Conservation (phyloP, 106 monocot species). For the Dendrobium chrysotoxum region DNA sequence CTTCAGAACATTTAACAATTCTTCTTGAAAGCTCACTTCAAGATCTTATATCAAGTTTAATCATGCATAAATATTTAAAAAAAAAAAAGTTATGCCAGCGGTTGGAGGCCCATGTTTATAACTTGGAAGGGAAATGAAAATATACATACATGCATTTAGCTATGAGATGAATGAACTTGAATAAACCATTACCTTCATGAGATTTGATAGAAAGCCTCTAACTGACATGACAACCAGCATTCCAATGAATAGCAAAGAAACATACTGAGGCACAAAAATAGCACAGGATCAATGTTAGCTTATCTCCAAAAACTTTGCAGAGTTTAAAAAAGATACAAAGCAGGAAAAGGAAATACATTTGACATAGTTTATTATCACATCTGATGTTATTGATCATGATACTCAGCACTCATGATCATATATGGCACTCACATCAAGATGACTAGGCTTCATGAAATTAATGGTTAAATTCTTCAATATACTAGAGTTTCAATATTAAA, state of each 20-base stretch:
- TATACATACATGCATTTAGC: not conserved
- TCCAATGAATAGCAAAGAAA: slow-evolving; percentile 93
- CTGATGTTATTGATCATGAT: slow-evolving; percentile 1
- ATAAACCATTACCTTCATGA: slow-evolving; percentile 84
- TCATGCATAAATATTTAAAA: not conserved
- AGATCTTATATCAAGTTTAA: not conserved
- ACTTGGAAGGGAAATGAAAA: not conserved
- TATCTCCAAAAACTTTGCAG: not conserved
- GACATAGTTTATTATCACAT: not conserved
- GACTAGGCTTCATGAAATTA: not conserved
- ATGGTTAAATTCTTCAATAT: not conserved
- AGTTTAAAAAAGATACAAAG: not conserved
- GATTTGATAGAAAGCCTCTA: slow-evolving; percentile 83
- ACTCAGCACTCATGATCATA: not conserved
- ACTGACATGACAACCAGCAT: slow-evolving; percentile 96
- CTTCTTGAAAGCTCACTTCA: not conserved
- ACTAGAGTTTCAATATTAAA: not conserved
- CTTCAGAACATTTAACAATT: not conserved
- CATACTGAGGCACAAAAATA: slow-evolving; percentile 41
- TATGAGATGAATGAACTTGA: slow-evolving; percentile 6
- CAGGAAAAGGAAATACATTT: not conserved
- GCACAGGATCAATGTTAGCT: not conserved
- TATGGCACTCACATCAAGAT: not conserved
- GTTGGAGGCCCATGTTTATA: not conserved
- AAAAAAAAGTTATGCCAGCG: not conserved